Evolutionary conservation across 164 flowering plant species (phyloP).

Genomic region (Paratinospora sagittata): DNA sequence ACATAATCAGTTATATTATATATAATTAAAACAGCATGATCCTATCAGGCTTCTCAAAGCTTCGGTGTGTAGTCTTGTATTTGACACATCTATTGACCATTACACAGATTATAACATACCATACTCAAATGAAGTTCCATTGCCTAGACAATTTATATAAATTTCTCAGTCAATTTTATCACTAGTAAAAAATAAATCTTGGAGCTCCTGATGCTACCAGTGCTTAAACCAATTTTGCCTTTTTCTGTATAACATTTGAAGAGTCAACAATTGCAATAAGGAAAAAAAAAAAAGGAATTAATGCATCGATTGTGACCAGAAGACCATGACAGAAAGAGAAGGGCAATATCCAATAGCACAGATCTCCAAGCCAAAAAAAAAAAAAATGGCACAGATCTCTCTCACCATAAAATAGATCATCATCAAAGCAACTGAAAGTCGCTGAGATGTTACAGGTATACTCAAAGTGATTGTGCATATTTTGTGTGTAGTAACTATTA

Average conservation of each 20-base stretch:
- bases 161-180: not conserved
- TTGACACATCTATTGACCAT: not conserved
- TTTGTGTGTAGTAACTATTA: too few relatives aligned
- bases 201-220: not conserved
- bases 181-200: too few relatives aligned
- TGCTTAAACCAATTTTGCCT: not conserved
- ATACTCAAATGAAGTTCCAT: not conserved
- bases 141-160: not conserved
- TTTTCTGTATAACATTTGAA: too few relatives aligned
- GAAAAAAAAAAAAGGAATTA: too few relatives aligned
- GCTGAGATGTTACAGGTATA: not conserved
- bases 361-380: not conserved
- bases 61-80: not conserved
- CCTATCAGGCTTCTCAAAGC: not conserved
- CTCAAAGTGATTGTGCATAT: not conserved
- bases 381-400: not conserved
- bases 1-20: not conserved
- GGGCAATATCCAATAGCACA: not conserved
- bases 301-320: too few relatives aligned
- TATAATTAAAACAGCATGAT: not conserved
- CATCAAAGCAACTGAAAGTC: not conserved
- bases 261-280: too few relatives aligned
- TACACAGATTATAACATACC: not conserved
- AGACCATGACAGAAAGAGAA: too few relatives aligned
- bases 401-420: not conserved